Percentiles rank a stretch among this genome's conserved stretches.
Conservation (phyloP, 331 rosid genomes). For the Dryas integrifolia region DNA sequence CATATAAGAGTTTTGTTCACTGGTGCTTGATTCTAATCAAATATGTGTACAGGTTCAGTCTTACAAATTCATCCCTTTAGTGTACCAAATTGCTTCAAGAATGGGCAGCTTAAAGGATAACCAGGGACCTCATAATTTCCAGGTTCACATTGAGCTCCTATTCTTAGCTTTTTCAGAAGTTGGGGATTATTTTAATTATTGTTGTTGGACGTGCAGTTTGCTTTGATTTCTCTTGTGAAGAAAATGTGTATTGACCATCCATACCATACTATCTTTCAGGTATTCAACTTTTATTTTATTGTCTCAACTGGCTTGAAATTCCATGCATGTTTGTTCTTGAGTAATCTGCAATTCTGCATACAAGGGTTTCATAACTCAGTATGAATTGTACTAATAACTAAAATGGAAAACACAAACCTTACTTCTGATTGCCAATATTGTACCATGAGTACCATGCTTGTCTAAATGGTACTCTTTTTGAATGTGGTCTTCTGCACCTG, state of each 20-base stretch:
- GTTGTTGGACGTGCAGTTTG: constrained; percentile 59
- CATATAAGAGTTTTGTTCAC: neutral
- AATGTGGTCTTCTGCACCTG: neutral
- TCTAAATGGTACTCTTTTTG: neutral
- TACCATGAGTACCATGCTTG: neutral
- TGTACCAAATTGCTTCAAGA: constrained; percentile 95
- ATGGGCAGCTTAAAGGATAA: constrained; percentile 87
- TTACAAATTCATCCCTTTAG: constrained; percentile 79
- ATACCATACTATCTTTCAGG: constrained; percentile 87
- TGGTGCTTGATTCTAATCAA: constrained; percentile 28
- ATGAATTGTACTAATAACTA: neutral
- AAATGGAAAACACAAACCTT: neutral
- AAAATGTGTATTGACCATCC: constrained; percentile 96
- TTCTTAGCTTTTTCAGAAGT: constrained; percentile 4
- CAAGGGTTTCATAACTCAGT: neutral
- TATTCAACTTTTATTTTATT: constrained; percentile 29
- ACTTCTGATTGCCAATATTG: neutral
- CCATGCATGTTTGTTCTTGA: constrained; percentile 6
- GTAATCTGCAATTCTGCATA: neutral
- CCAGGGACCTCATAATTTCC: constrained; percentile 66
- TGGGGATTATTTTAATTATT: constrained; percentile 22
- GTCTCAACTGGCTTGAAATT: constrained; percentile 6
- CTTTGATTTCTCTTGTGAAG: constrained; percentile 84
- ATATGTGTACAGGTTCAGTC: constrained; percentile 71
- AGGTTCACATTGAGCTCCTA: constrained; percentile 47